Evolutionary conservation across 2,329 filamentous ascomycete species (phyloP), one percentile per base, ranked within the genome.

Genomic region (Cladobotryum protrusum): DNA sequence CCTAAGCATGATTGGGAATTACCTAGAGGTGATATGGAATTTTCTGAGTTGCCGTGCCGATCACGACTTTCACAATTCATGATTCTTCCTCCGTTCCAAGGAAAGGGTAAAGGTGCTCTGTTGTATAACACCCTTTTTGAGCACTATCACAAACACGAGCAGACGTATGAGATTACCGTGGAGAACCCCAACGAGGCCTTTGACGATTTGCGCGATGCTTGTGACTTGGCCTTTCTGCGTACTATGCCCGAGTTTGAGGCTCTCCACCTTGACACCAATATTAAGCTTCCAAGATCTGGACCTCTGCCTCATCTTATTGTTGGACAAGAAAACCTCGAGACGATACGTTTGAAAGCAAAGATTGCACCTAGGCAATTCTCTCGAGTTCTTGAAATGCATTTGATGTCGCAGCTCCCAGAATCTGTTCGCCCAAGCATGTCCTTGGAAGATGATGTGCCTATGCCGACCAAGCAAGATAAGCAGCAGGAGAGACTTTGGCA

Each of bases 161-260:
- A 85, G 53, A 86, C 90, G 7, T 76, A 82, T 48, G 92, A 97
- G 64, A 79, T 99, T 60, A 95, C 91, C 0, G 85, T 99, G 5
- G 93, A 99, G 69, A 92, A 97, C 54, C 95, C 93, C 0, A 97
- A 88, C 61, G 87, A 92, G 63, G 82, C 79, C 1, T 95, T 95
- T 58, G 87, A 93, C 61, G 82, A 89, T 52, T 73, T 95, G 59
- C 81, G 89, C 57, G 88, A 93, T 62, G 73, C 85, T 46, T 84
- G 82, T 58, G 89, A 95, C 60, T 71, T 92, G 32, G 71, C 74
- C 4, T 83, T 82, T 56, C 73, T 93, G 3, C 80, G 80, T 48
- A 71, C 67, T 8, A 70, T 78, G 3, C 74, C 82, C 0, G 75
- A 79, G 8, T 87, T 88, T 61, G 67, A 69, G 3, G 63, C 70